phyloP scores from a whole-genome alignment of 2,329 filamentous ascomycete species.

The Eurotiales sp. region DNA sequence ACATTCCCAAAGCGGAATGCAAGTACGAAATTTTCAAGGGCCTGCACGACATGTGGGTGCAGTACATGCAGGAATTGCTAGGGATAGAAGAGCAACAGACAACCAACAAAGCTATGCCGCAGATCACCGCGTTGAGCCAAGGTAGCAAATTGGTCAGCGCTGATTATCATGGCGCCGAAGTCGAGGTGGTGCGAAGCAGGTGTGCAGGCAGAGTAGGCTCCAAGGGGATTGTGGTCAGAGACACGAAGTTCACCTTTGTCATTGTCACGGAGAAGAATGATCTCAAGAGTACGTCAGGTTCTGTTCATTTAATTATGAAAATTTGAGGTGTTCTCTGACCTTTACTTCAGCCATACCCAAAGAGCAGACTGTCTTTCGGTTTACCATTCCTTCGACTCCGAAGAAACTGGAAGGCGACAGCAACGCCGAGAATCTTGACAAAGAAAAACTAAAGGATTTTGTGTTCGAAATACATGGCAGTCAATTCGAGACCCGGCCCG shows the following conservation, averaged over 20 bases:
- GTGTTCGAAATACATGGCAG: conserved; percentile 84
- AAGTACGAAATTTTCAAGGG: conserved; percentile 75
- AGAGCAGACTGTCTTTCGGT: conserved; percentile 79
- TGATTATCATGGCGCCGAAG: conserved; percentile 82
- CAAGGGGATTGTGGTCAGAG: conserved; percentile 81
- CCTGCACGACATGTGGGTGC: conserved; percentile 74
- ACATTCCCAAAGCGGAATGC: conserved; percentile 64
- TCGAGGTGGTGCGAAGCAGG: conserved; percentile 77
- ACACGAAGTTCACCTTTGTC: conserved; percentile 82
- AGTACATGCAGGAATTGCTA: conserved; percentile 79
- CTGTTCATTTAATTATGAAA: background rate
- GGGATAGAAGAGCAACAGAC: conserved; percentile 47
- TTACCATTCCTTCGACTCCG: conserved; percentile 58
- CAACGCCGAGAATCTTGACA: conserved; percentile 17
- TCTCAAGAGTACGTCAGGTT: conserved; percentile 59
- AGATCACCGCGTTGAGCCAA: conserved; percentile 54
- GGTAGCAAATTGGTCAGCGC: conserved; percentile 69
- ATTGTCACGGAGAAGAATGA: conserved; percentile 69
- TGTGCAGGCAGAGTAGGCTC: conserved; percentile 80
- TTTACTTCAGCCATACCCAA: conserved; percentile 66
- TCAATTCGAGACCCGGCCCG: conserved; percentile 77
- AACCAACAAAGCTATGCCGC: conserved; percentile 5
- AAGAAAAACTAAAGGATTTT: conserved; percentile 45
- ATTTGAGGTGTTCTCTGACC: no score
- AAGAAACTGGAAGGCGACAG: conserved; percentile 18